Base-by-base conservation (phyloP, 345 rosid species). In the Eucalyptus paniculata region DNA sequence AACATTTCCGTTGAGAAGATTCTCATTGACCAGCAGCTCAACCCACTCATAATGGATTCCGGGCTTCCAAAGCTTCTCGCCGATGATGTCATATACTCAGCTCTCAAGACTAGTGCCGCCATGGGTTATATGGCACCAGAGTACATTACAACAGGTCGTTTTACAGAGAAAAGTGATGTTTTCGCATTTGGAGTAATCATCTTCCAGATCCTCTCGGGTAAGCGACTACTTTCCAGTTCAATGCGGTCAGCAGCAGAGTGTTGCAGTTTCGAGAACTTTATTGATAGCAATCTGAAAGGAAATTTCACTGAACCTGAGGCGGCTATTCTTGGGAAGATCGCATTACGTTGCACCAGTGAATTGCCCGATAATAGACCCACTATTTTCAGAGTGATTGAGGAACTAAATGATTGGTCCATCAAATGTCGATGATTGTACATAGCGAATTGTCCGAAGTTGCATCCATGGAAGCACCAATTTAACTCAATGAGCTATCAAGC, bases 111-210 rank as follows among this genome's bases (percentile, higher is more conserved):
- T 87, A 98, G 99, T 92, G 99, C 99, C 23, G 99, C 98, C 21
- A 97, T 98, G 99, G 99, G 99, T 77, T 98, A 96, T 44, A 92
- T 97, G 44, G 97, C 99, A 80, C 99, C 99, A 3, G 99, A 98
- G 90, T 98, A 98, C 82, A 91, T 98, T 81, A 98, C 97, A 40
- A 96, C 97, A 1, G 99, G 99, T 51, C 94, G 92, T 58, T 98
- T 97, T 89, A 97, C 99, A 0, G 99, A 97, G 90, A 97, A 95
- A 92, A 94, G 97, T 10, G 99, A 98, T 69, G n/a, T 96, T 26
- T 98, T 93, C 83, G 97, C 99, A 83, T 97, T 95, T 83, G 99
- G 99, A 83, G 99, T 97, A 88, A 95, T 97, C 86, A 90, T 96
- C 91, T 95, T 97, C 87, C 99, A 98, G 89, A 95, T 98, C 91